Evolutionary conservation across 1,284 basidiomycete species (phyloP).

Genomic region (Fomitopsis palustris): DNA sequence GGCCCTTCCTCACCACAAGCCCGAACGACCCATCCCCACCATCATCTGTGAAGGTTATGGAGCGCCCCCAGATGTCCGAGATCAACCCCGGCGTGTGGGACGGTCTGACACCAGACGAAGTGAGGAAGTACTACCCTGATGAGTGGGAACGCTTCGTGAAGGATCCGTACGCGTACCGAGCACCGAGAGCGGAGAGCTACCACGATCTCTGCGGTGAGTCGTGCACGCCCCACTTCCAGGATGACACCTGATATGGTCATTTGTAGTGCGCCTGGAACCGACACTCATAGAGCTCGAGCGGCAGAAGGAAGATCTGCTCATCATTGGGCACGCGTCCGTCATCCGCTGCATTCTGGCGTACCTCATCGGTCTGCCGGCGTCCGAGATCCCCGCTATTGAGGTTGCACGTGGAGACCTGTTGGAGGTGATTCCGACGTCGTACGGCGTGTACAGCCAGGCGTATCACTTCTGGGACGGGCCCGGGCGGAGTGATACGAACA

Average conservation of each 20-base stretch:
- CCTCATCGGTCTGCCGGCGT: slow-evolving; percentile 91
- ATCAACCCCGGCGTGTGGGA: slow-evolving; percentile 98
- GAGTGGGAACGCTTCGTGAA: slow-evolving; percentile 92
- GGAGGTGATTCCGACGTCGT: slow-evolving; percentile 87
- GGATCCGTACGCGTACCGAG: slow-evolving; percentile 93
- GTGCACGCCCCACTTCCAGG: background rate
- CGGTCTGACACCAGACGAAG: slow-evolving; percentile 88
- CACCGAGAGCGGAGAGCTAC: slow-evolving; percentile 92
- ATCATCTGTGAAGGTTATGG: slow-evolving; percentile 76
- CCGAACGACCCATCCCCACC: slow-evolving; percentile 19
- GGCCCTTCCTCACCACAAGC: slow-evolving; percentile 75
- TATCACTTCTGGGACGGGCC: slow-evolving; percentile 93
- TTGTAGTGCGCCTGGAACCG: slow-evolving; percentile 72
- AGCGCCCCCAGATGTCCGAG: slow-evolving; percentile 95
- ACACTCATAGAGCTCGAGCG: slow-evolving; percentile 83
- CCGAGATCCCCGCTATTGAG: slow-evolving; percentile 95
- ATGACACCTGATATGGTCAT: slow-evolving; percentile 1
- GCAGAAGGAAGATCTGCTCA: slow-evolving; percentile 73
- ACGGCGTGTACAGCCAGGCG: slow-evolving; percentile 84
- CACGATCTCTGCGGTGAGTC: slow-evolving; percentile 75
- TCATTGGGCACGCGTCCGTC: slow-evolving; percentile 91
- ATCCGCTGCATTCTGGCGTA: slow-evolving; percentile 93
- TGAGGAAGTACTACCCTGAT: slow-evolving; percentile 86
- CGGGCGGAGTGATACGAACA: slow-evolving; percentile 46
- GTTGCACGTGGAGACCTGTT: slow-evolving; percentile 88